phyloP scores from a whole-genome alignment of 2,329 filamentous ascomycete species.

The Colletotrichum paranaense region DNA sequence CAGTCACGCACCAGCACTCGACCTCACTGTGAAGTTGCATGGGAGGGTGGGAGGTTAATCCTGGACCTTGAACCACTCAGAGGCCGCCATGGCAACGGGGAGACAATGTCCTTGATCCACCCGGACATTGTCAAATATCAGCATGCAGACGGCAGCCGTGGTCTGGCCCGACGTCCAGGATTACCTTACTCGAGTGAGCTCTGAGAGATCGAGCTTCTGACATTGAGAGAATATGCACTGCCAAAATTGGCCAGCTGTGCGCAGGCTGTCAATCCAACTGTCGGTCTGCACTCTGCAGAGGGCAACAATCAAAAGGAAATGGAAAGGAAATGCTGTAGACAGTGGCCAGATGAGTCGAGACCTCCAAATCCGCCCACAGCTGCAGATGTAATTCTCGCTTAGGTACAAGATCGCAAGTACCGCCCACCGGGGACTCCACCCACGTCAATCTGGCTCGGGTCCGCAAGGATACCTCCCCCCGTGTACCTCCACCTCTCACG shows the following conservation, averaged over 20 bases:
- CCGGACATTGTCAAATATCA: slow-evolving; percentile 20
- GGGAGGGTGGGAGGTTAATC: not conserved
- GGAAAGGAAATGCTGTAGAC: slow-evolving; percentile 3
- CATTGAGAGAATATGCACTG: not conserved
- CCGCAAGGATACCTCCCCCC: not conserved
- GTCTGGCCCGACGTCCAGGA: not conserved
- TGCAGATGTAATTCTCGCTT: slow-evolving; percentile 7
- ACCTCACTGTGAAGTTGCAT: not conserved
- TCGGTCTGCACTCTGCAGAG: not conserved
- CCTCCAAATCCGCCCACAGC: not conserved
- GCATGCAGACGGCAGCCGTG: not conserved
- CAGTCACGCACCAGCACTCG: too few species aligned
- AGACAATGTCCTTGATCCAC: slow-evolving; percentile 8
- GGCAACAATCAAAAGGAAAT: not conserved
- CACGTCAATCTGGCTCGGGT: not conserved
- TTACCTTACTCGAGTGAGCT: not conserved
- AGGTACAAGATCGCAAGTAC: slow-evolving; percentile 11
- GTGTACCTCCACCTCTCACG: not conserved
- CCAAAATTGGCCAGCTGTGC: not conserved
- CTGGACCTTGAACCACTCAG: not conserved
- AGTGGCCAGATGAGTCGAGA: slow-evolving; percentile 26
- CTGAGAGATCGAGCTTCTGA: not conserved
- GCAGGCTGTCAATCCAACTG: not conserved
- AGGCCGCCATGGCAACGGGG: not conserved
- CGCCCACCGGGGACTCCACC: not conserved